Percentiles rank a stretch among this genome's conserved stretches.
These are phyloP conservation scores for Alternaria ethzedia DNA, from an alignment of 2,329 filamentous ascomycete species.

Conservation along the genomic window DNA sequence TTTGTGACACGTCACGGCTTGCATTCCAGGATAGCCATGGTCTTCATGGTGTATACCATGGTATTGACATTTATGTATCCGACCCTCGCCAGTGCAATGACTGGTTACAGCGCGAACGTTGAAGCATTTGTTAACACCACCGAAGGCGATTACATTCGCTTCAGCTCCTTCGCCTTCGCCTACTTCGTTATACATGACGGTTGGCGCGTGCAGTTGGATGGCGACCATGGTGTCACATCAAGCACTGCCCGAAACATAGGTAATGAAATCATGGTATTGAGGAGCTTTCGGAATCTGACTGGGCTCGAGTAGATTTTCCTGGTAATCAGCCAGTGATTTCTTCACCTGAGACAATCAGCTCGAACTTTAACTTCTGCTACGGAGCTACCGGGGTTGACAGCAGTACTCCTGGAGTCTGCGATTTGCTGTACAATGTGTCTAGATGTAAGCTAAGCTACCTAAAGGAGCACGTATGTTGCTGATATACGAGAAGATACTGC, in stretches of 20 bases:
- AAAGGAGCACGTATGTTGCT: not conserved
- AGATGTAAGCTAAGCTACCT: not conserved
- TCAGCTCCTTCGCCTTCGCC: not conserved
- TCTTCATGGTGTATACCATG: constrained; percentile 27
- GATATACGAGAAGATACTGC: not conserved
- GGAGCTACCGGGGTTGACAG: too few species aligned
- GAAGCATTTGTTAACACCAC: constrained; percentile 13
- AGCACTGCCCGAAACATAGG: not conserved
- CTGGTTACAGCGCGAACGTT: constrained; percentile 20
- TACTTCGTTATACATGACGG: constrained; percentile 25
- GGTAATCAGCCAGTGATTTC: not conserved
- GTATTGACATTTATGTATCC: constrained; percentile 22
- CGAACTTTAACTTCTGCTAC: too few species aligned
- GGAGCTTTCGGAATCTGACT: not conserved
- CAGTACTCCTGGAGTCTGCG: too few species aligned
- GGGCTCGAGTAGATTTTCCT: not conserved
- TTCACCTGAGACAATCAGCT: too few species aligned
- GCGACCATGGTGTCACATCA: constrained; percentile 3
- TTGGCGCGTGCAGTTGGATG: constrained; percentile 2
- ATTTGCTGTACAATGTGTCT: not conserved
- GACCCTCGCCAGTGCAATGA: constrained; percentile 28
- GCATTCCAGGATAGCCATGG: constrained; percentile 23
- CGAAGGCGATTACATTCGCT: not conserved
- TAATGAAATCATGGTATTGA: not conserved
- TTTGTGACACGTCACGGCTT: constrained; percentile 14